Evolutionary conservation across 2,329 filamentous ascomycete species (phyloP).

Genomic region (Paracoccidioides brasiliensis): DNA sequence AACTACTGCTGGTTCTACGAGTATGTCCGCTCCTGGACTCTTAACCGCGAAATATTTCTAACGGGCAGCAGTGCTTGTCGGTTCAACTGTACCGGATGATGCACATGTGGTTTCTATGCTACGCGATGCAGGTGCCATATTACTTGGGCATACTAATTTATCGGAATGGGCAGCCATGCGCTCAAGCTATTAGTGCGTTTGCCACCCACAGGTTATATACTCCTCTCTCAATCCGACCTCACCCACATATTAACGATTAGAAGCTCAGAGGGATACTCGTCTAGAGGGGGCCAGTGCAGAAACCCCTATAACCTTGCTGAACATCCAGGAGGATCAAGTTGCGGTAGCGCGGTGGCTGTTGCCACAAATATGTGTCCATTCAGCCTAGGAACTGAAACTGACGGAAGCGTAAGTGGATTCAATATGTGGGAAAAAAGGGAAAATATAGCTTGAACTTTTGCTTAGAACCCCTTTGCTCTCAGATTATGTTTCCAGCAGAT

Average conservation of each 20-base stretch:
- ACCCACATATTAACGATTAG: not conserved
- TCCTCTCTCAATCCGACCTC: not conserved
- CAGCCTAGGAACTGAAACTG: slow-evolving; percentile 60
- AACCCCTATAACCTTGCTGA: slow-evolving; percentile 56
- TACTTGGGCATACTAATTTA: slow-evolving; percentile 58
- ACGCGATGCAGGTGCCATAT: slow-evolving; percentile 51
- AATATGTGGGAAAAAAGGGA: not conserved
- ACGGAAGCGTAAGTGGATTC: slow-evolving; percentile 41
- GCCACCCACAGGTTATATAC: not conserved
- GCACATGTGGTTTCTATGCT: slow-evolving; percentile 50
- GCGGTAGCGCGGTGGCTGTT: slow-evolving; percentile 53
- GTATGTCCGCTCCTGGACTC: slow-evolving; percentile 28
- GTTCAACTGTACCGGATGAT: slow-evolving; percentile 53
- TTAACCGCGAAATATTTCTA: not conserved
- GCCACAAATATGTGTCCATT: slow-evolving; percentile 51
- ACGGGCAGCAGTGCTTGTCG: slow-evolving; percentile 28
- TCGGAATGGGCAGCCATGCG: slow-evolving; percentile 67
- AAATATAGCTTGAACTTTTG: not conserved
- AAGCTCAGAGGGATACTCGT: slow-evolving; percentile 47
- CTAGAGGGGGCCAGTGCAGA: slow-evolving; percentile 49
- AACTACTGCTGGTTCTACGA: slow-evolving; percentile 59
- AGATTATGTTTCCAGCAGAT: slow-evolving; percentile 57
- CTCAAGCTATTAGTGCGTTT: slow-evolving; percentile 45
- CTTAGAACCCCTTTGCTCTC: not conserved
- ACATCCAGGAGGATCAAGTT: slow-evolving; percentile 56